Percentiles rank a stretch among this genome's conserved stretches.
Conservation (phyloP, 1,284 basidiomycete genomes). For the Phlebopus sp. region DNA sequence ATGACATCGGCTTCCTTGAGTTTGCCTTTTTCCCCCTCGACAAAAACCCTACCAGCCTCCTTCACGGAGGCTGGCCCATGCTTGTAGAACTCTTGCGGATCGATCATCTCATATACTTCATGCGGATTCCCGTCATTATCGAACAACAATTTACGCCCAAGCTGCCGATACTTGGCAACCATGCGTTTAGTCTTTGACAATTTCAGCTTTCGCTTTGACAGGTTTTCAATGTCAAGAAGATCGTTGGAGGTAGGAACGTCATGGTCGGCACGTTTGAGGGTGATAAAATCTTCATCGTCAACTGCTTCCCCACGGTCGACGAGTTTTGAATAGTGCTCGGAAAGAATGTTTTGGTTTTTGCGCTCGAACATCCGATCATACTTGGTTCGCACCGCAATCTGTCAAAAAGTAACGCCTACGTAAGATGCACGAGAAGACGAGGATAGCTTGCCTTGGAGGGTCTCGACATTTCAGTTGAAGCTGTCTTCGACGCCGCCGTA, state of each 20-base stretch:
- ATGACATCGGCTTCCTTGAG: constrained; percentile 69
- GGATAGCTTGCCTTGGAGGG: constrained; percentile 31
- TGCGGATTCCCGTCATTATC: constrained; percentile 82
- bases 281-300: constrained; percentile 82
- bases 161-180: constrained; percentile 59
- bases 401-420: constrained; percentile 6
- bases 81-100: constrained; percentile 67
- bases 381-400: constrained; percentile 75
- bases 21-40: constrained; percentile 68
- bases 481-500: neutral
- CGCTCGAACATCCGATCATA: constrained; percentile 99
- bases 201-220: constrained; percentile 57
- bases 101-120: constrained; percentile 78
- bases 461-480: constrained; percentile 12
- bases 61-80: constrained; percentile 59
- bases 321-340: constrained; percentile 88
- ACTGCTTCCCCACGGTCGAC: constrained; percentile 62
- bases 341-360: constrained; percentile 93
- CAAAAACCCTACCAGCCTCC: constrained; percentile 68
- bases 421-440: neutral
- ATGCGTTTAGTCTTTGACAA: constrained; percentile 79
- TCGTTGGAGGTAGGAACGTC: constrained; percentile 49
- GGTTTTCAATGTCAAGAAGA: constrained; percentile 44
- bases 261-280: constrained; percentile 89
- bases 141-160: constrained; percentile 75